These are phyloP conservation scores for Gaertneriomyces sp. DNA, from an alignment of 192 early-diverging fungal genomes.

Conservation along the genomic window DNA sequence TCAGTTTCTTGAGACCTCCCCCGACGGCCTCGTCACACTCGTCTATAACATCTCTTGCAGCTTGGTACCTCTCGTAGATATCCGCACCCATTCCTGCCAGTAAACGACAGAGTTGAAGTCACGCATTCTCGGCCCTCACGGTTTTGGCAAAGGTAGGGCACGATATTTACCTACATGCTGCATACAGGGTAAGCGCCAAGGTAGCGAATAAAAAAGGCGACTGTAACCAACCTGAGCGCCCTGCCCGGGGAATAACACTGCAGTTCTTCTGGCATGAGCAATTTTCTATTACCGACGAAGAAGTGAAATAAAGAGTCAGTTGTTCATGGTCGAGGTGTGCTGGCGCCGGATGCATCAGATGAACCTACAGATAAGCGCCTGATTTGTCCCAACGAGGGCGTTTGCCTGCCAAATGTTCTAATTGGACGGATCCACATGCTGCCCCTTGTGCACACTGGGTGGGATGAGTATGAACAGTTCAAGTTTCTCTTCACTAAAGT, in stretches of 20 bases:
- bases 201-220: not conserved
- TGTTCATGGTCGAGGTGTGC: too few relatives aligned
- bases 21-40: slow-evolving; percentile 86
- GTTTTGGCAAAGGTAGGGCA: not conserved
- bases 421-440: too few relatives aligned
- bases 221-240: slow-evolving; percentile 29
- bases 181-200: not conserved
- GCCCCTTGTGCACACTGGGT: too few relatives aligned
- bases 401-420: too few relatives aligned
- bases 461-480: too few relatives aligned
- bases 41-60: slow-evolving; percentile 78
- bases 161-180: slow-evolving; percentile 28
- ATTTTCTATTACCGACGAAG: too few relatives aligned
- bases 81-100: slow-evolving; percentile 83
- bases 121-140: not conserved
- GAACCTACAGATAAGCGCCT: too few relatives aligned
- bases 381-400: too few relatives aligned
- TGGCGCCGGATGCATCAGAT: too few relatives aligned
- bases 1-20: slow-evolving; percentile 64
- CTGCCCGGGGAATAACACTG: slow-evolving; percentile 40
- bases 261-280: slow-evolving; percentile 21
- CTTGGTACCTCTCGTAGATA: slow-evolving; percentile 69
- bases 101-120: not conserved
- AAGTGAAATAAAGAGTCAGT: too few relatives aligned
- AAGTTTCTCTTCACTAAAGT: too few relatives aligned